Evolutionary conservation across 1,284 basidiomycete species (phyloP), one percentile per base, ranked within the genome.

Genomic region (Sparassis latifolia): DNA sequence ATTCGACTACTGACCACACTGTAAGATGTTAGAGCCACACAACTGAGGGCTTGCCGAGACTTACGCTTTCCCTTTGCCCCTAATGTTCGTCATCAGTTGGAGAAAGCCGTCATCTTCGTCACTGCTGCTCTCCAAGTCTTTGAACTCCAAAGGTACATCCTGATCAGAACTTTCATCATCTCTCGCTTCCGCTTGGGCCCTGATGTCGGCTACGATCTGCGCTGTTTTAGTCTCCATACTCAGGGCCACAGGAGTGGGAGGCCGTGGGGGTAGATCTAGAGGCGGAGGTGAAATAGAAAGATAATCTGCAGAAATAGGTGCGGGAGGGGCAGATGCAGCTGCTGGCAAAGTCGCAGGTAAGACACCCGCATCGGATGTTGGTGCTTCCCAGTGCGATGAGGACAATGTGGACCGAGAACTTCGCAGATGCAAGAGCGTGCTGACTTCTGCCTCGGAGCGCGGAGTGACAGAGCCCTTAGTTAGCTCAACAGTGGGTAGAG

Each of bases 161-260:
- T 63, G 45, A 27, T 74, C 67, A 12, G 76, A 73, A 10, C 74
- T 72, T 42, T 75, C 79, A 33, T 69, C 70, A 10, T 62, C 58
- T 20, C 60, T 68, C 30, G 68, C 70, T 10, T 48, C 52, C 3
- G 60, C 64, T 51, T 71, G 73, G 4, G 77, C 80, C 63, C 75
- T 82, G 51, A 88, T 84, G 33, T 78, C 69, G 4, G 75, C 81
- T 45, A 89, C 80, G 39, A 86, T 70, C 55, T 73, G 67, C 12
- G 74, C 73, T 1, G 84, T 73, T 63, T 80, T 85, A 28, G 68
- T 62, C 20, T 69, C 70, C 2, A 68, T 57, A 56, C 77, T 71
- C 12, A 82, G 64, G 5, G 72, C 65, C 30, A 71, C 58, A 3
- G 79, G 74, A 0, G 72, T 75, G 38, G 65, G 57, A 0, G 68